Evolutionary conservation across 257 asterid species (phyloP).

Genomic region (Solanum acaule): DNA sequence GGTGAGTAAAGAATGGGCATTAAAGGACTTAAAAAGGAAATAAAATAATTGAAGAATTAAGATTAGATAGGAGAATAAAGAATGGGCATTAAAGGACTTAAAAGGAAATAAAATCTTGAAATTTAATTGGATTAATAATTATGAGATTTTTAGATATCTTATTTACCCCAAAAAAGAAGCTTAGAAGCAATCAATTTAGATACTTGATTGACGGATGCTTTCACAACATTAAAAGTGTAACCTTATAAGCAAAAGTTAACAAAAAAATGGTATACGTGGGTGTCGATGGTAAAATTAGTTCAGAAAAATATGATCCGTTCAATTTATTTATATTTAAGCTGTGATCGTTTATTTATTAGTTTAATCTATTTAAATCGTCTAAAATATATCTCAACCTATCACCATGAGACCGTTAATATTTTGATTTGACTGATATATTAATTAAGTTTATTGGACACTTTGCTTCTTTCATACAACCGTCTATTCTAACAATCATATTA

Average conservation of each 20-base stretch:
- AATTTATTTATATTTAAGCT: background rate
- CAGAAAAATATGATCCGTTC: accelerated
- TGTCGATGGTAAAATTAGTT: background rate
- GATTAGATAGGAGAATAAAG: background rate
- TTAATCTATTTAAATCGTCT: accelerated
- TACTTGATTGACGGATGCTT: background rate
- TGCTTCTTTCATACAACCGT: background rate
- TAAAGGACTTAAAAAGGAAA: background rate
- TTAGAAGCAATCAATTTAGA: background rate
- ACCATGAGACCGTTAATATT: no score
- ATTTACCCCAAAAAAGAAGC: background rate
- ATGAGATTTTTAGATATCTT: background rate
- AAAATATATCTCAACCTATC: accelerated
- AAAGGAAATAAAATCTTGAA: background rate
- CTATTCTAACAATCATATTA: no score
- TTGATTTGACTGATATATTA: background rate
- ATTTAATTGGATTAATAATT: background rate
- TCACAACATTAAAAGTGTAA: background rate
- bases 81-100: background rate
- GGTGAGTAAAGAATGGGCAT: background rate
- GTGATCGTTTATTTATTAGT: background rate
- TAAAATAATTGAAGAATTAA: background rate
- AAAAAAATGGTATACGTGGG: background rate
- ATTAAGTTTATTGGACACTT: background rate
- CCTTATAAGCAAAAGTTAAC: background rate